Base-by-base conservation (phyloP, 257 asterid species). In the Ocimum tenuiflorum region DNA sequence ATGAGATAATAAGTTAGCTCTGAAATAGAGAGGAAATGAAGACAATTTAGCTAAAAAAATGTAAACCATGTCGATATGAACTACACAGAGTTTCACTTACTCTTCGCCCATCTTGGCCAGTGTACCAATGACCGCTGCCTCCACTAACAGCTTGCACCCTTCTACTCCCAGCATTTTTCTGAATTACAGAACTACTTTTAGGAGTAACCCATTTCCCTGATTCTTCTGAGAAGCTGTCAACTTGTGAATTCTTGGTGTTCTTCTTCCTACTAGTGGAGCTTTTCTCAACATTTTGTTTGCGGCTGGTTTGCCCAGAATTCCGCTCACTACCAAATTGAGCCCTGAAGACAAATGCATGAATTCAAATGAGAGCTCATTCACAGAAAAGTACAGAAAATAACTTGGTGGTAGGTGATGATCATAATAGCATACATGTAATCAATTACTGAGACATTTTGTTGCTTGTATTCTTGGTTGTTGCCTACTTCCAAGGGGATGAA, bases 81-180 rank as follows among this genome's bases (percentile, higher is more conserved):
- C 53, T 59, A 3, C 36, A 4, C 11, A 68, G 65, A 36, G 66
- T 67, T 48, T 33, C 22, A 77, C 95, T 86, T 83, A 92, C 99
- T 70, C 75, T 81, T 72, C 76, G 80, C 49, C 96, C 97, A 23
- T 78, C 83, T 29, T 82, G 51, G 63, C 68, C 76, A 11, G 79
- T 86, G 77, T 60, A 86, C 99, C 99, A 94, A 58, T 80, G 91
- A 50, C 99, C 99, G 33, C 81, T 74, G 67, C 94, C 72, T 75
- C 73, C 79, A 62, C 85, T 71, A 71, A 15, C 91, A 14, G 91
- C 96, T 42, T 78, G 95, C 68, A 81, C 87, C 80, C 90, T 94
- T 80, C 96, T 80, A 79, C 83, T 80, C 71, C 99, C 84, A 67
- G 86, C 90, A 67, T 83, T 87, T 75, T 83, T 86, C 63, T 84